A percentile compares a stretch with the other conserved stretches of the same genome.
phyloP scores from a whole-genome alignment of 345 rosid genomes.

The Physaria fendleri region DNA sequence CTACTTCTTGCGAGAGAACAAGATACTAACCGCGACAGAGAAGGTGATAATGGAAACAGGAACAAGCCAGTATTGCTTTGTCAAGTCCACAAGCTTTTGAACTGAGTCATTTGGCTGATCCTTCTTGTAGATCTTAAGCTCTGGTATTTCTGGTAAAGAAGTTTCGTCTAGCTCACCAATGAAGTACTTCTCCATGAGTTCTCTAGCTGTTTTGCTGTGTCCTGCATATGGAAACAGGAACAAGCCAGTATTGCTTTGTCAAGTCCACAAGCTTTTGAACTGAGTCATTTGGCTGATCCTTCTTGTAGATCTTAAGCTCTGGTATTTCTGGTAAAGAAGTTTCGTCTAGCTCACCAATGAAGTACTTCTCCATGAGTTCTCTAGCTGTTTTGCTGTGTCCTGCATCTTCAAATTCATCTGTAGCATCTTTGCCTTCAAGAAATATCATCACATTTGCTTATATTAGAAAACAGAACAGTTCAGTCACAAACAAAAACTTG shows the following conservation, averaged over 20 bases:
- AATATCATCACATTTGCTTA: slow-evolving; percentile 5
- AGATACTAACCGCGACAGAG: slow-evolving; percentile 54
- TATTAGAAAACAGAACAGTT: not conserved
- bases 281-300: too few species aligned
- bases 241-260: too few species aligned
- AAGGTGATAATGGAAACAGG: slow-evolving; percentile 64
- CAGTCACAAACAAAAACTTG: not conserved
- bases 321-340: too few species aligned
- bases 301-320: too few species aligned
- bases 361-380: slow-evolving; percentile 55
- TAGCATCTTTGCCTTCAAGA: slow-evolving; percentile 72
- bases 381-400: slow-evolving; percentile 67
- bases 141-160: too few species aligned
- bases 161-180: too few species aligned
- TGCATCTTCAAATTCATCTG: slow-evolving; percentile 76
- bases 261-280: slow-evolving; percentile 44
- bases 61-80: too few species aligned
- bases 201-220: slow-evolving; percentile 60
- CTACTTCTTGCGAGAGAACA: slow-evolving; percentile 45
- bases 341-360: too few species aligned
- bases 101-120: too few species aligned
- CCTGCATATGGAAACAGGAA: slow-evolving; percentile 67
- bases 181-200: slow-evolving; percentile 55
- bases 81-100: slow-evolving; percentile 43
- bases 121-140: too few species aligned